Evolutionary conservation across 2,329 filamentous ascomycete species (phyloP).

Genomic region (Aspergillus pseudoviridinutans): DNA sequence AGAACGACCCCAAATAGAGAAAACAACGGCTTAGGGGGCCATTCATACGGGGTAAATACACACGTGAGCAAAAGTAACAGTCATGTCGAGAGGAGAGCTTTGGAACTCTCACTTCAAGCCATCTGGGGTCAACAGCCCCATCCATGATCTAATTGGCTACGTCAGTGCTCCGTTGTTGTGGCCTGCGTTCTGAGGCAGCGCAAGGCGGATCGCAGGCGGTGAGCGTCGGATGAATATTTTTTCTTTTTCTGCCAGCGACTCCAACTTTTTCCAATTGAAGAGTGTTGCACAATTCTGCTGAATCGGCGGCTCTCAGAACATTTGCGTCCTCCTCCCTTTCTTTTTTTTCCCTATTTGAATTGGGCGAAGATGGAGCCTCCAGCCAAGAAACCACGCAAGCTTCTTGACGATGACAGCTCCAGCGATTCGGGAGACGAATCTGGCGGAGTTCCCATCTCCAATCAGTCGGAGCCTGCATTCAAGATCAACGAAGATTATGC

Average conservation of each 20-base stretch:
- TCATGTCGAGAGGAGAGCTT: slow-evolving; percentile 8
- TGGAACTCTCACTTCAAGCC: slow-evolving; percentile 14
- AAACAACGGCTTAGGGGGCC: slow-evolving; percentile 1
- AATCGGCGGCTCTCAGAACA: background rate
- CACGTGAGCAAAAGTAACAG: slow-evolving; percentile 14
- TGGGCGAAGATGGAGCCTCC: slow-evolving; percentile 37
- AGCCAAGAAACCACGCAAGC: slow-evolving; percentile 37
- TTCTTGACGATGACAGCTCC: slow-evolving; percentile 40
- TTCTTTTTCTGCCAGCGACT: slow-evolving; percentile 30
- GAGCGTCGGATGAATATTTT: slow-evolving; percentile 14
- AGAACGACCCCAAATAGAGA: slow-evolving; percentile 3
- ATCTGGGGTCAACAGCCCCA: slow-evolving; percentile 15
- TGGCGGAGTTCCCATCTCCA: slow-evolving; percentile 36
- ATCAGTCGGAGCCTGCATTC: slow-evolving; percentile 46
- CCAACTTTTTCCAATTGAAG: slow-evolving; percentile 14
- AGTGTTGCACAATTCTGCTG: background rate
- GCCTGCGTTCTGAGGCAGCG: slow-evolving; percentile 16
- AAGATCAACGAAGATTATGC: slow-evolving; percentile 91
- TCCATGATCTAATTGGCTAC: slow-evolving; percentile 34
- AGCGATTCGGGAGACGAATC: slow-evolving; percentile 37
- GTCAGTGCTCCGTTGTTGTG: slow-evolving; percentile 23
- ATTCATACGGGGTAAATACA: slow-evolving; percentile 12
- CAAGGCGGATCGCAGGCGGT: slow-evolving; percentile 20
- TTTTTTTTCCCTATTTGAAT: background rate
- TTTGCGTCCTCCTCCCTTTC: background rate